phyloP scores from a whole-genome alignment of 2,329 filamentous ascomycete genomes.

The Penicillium verrucosum region DNA sequence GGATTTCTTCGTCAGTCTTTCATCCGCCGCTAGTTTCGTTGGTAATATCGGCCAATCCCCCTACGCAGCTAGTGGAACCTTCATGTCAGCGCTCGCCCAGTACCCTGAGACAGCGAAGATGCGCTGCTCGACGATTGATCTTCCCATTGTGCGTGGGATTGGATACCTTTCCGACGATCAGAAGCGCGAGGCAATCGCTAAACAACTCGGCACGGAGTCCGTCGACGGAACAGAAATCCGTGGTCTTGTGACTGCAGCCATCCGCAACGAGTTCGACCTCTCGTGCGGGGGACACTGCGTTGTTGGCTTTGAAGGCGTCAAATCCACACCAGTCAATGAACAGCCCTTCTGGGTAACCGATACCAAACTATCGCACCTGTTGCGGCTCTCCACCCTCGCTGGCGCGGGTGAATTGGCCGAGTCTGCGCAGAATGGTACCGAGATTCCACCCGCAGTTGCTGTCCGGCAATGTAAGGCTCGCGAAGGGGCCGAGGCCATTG shows the following conservation, averaged over 20 bases:
- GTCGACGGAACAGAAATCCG: constrained; percentile 22
- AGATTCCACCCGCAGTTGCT: constrained; percentile 16
- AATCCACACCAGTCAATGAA: constrained; percentile 14
- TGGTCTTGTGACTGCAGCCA: constrained; percentile 22
- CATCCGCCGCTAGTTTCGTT: constrained; percentile 28
- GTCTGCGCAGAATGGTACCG: constrained; percentile 2
- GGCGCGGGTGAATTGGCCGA: constrained; percentile 7
- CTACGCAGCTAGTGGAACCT: constrained; percentile 50
- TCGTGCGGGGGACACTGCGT: constrained; percentile 22
- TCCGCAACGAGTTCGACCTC: constrained; percentile 20
- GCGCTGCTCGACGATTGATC: constrained; percentile 46
- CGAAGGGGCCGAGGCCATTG: constrained; percentile 7
- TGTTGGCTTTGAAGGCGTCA: constrained; percentile 21
- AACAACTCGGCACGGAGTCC: constrained; percentile 19
- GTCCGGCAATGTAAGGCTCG: constrained; percentile 14
- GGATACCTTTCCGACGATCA: constrained; percentile 23
- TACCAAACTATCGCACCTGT: constrained; percentile 18
- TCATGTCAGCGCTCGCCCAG: constrained; percentile 24
- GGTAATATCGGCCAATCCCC: constrained; percentile 55
- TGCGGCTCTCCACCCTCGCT: constrained; percentile 22
- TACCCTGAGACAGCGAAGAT: constrained; percentile 51
- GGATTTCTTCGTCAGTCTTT: constrained; percentile 29
- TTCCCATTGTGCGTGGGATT: constrained; percentile 20
- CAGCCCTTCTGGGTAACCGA: constrained; percentile 24
- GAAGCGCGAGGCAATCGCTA: constrained; percentile 19